A percentile compares a stretch with the other conserved stretches of the same genome.
These are phyloP conservation scores for Thermomucor indicae-seudaticae DNA, from an alignment of 371 early-diverging fungal species.

Conservation along the genomic window DNA sequence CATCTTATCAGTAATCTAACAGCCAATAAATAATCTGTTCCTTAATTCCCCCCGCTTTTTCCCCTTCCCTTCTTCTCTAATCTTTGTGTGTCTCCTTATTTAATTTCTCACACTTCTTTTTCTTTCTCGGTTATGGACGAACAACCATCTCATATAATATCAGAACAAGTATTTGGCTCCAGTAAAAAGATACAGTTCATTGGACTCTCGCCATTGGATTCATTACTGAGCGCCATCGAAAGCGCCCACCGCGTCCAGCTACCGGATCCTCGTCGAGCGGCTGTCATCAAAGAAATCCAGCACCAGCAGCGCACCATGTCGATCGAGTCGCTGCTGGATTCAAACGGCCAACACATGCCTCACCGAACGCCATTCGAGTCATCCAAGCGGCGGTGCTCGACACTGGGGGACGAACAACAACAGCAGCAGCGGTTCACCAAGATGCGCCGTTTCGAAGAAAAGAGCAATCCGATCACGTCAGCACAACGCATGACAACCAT, in stretches of 20 bases:
- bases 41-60: constrained; percentile 13
- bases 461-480: neutral
- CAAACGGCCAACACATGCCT: constrained; percentile 8
- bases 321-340: constrained; percentile 35
- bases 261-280: constrained; percentile 10
- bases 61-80: constrained; percentile 28
- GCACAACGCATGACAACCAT: constrained; percentile 33
- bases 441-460: constrained; percentile 2
- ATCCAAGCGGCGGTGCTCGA: constrained; percentile 4
- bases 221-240: constrained; percentile 38
- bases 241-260: constrained; percentile 29
- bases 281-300: constrained; percentile 6
- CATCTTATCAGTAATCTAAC: constrained; percentile 34
- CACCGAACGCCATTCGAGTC: neutral
- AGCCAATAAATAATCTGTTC: constrained; percentile 1
- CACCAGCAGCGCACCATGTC: constrained; percentile 31
- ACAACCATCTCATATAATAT: constrained; percentile 21
- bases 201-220: constrained; percentile 40
- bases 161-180: constrained; percentile 23
- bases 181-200: constrained; percentile 23
- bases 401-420: no score
- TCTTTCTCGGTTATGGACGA: constrained; percentile 3
- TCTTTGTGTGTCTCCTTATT: neutral
- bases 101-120: neutral
- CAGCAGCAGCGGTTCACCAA: constrained; percentile 6